Evolutionary conservation across 2,329 filamentous ascomycete species (phyloP).

Genomic region (Parascedosporium putredinis): DNA sequence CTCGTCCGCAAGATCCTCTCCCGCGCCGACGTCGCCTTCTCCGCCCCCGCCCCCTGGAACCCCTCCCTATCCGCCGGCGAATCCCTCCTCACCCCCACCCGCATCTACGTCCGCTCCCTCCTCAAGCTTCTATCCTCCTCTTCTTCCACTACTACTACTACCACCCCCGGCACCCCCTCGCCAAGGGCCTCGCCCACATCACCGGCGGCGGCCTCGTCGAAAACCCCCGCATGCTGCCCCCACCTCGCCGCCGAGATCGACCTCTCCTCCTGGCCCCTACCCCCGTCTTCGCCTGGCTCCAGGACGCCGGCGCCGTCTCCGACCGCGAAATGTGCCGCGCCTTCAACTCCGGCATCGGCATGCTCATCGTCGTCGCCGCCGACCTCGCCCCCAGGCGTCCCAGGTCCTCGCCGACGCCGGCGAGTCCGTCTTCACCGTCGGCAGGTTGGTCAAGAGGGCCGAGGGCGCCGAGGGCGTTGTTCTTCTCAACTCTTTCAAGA

Average conservation of each 20-base stretch:
- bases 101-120: constrained; percentile 82
- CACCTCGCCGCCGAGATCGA: constrained; percentile 74
- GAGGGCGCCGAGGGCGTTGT: constrained; percentile 23
- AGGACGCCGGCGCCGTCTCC: constrained; percentile 58
- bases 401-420: constrained; percentile 53
- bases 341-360: constrained; percentile 91
- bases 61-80: constrained; percentile 53
- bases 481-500: constrained; percentile 30
- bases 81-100: constrained; percentile 76
- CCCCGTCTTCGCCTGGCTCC: constrained; percentile 83
- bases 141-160: too few relatives aligned
- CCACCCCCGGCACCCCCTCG: too few relatives aligned
- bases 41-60: constrained; percentile 68
- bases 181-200: constrained; percentile 95
- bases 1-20: constrained; percentile 79
- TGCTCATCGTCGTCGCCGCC: constrained; percentile 73
- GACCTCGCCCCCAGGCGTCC: constrained; percentile 52
- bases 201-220: constrained; percentile 88
- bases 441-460: constrained; percentile 53
- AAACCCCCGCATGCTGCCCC: constrained; percentile 89
- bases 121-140: constrained; percentile 50
- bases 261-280: constrained; percentile 63
- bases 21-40: constrained; percentile 59
- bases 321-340: constrained; percentile 77
- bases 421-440: constrained; percentile 70